A percentile compares a stretch with the other conserved stretches of the same genome.
Conservation (phyloP, 2,329 filamentous ascomycete species). For the Fusarium illudens region DNA sequence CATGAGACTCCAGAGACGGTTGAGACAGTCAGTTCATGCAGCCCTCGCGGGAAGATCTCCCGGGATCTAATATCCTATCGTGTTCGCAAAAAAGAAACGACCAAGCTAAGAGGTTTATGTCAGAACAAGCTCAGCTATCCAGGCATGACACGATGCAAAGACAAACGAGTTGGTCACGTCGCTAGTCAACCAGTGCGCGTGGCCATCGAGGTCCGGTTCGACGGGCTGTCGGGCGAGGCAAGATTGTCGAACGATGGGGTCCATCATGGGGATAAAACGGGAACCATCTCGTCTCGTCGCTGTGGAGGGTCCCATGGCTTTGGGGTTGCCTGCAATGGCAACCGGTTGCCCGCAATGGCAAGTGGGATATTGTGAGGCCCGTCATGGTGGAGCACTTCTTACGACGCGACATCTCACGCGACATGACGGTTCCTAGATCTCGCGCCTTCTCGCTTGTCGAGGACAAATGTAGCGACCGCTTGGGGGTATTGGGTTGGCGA, state of each 20-base stretch:
- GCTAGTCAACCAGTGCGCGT: slow-evolving; percentile 1
- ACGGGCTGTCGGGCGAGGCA: slow-evolving; percentile 14
- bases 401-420: background rate
- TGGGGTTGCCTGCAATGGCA: slow-evolving; percentile 6
- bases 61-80: slow-evolving; percentile 26
- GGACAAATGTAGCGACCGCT: background rate
- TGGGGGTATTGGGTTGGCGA: background rate
- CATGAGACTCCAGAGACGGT: background rate
- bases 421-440: background rate
- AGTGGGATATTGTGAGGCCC: slow-evolving; percentile 1
- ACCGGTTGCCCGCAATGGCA: slow-evolving; percentile 3
- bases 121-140: background rate
- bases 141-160: slow-evolving; percentile 27
- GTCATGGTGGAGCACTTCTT: background rate
- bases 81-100: slow-evolving; percentile 2
- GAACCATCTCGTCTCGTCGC: background rate
- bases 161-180: slow-evolving; percentile 24
- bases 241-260: slow-evolving; percentile 30
- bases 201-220: background rate
- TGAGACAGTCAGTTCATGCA: slow-evolving; percentile 18
- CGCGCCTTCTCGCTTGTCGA: background rate
- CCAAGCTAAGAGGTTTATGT: background rate
- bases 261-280: slow-evolving; percentile 25
- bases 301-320: background rate
- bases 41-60: slow-evolving; percentile 27